Base-by-base conservation (phyloP, 495 filamentous ascomycete genomes). In the Penicillium canariense region DNA sequence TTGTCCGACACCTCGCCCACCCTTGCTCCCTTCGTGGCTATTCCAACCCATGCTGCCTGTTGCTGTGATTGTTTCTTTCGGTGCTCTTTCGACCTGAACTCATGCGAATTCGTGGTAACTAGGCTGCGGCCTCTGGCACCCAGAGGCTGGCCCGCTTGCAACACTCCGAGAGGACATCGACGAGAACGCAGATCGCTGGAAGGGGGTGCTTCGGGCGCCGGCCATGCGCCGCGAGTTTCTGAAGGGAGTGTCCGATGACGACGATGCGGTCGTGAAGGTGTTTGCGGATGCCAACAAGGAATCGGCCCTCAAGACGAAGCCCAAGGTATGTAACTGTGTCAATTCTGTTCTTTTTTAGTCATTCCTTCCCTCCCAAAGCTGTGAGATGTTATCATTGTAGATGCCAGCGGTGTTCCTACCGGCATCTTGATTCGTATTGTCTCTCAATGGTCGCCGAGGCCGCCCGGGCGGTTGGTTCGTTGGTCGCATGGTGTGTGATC, bases 91-190 rank as follows among this genome's bases (percentile, higher is more conserved):
- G 26, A 26, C 23, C 48, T 3, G 22, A 31, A 11, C 20, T 49
- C n/a, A 44, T 50, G 12, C 32, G 56, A 31, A 49, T 51, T 57
- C 59, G 38, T 27, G 50, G n/a, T 68, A 61, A 52, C 70, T 61
- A 74, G 90, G 87, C 42, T 88, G 87, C 25, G 90, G 90, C 0
- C 68, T 95, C 9, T 96, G 88, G 88, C 77, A 84, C 52, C 89
- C 90, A 8, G 87, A 88, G 38, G 77, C 78, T 0, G 67, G 73
- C 7, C 73, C 84, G 0, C 68, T 92, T 6, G 77, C 77, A n/a
- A 69, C 72, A 42, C 67, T 96, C 62, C 85, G 91, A 59, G 76
- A 78, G 35, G 87, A 86, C 57, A 84, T 95, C 65, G 87, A 94
- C 71, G 77, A 79, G 58, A 79, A 84, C 42, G 83, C 88, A 25